Conservation (phyloP, 2,329 filamentous ascomycete species). For the Juglanconis oblonga region DNA sequence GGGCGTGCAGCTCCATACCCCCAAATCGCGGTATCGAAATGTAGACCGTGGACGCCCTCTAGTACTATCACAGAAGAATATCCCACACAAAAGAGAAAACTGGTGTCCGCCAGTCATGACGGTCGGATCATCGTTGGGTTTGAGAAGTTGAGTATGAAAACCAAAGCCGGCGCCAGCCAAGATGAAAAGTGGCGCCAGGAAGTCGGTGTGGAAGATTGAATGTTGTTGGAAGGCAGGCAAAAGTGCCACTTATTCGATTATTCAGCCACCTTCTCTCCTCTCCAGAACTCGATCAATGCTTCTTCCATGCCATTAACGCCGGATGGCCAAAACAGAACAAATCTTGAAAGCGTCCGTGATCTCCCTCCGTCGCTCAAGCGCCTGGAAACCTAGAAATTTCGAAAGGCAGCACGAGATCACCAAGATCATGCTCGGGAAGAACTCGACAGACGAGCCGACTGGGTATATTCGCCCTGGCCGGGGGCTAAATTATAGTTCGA, state of each 20-base stretch:
- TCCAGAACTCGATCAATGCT: background rate
- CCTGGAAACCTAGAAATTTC: background rate
- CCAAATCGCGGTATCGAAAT: background rate
- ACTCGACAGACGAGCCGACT: slow-evolving; percentile 6
- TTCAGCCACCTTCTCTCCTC: too few relatives aligned
- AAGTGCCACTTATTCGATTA: background rate
- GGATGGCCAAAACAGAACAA: background rate
- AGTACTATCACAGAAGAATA: background rate
- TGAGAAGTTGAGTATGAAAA: background rate
- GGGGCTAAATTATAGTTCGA: slow-evolving; percentile 8
- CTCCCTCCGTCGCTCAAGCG: background rate
- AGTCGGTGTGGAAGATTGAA: slow-evolving; percentile 1
- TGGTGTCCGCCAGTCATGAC: background rate
- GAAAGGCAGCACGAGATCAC: background rate
- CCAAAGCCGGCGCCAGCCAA: slow-evolving; percentile 14
- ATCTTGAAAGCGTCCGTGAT: background rate
- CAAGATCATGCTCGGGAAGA: background rate
- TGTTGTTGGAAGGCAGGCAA: background rate
- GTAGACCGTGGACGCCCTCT: background rate
- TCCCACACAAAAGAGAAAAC: background rate
- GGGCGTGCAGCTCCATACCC: background rate
- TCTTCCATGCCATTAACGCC: background rate
- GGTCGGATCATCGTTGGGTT: background rate
- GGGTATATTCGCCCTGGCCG: slow-evolving; percentile 16
- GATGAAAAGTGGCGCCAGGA: slow-evolving; percentile 10